A percentile compares a stretch with the other conserved stretches of the same genome.
Evolutionary conservation across 805 yeast species (phyloP).

Genomic region (Candida suzukii): DNA sequence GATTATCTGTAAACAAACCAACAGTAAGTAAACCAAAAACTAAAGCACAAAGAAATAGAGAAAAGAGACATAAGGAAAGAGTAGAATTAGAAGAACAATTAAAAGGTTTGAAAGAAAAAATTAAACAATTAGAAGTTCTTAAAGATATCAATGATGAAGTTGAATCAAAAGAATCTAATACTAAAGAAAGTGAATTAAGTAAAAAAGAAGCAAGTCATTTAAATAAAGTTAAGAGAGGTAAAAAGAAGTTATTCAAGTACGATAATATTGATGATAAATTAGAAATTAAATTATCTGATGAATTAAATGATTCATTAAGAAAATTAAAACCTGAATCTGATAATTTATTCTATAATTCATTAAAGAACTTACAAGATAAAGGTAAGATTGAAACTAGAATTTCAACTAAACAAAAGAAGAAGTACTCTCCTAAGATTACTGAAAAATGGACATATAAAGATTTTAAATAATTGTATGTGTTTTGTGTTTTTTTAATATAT

Average conservation of each 20-base stretch:
- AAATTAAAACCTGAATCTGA: conserved; percentile 81
- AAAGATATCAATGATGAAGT: conserved; percentile 40
- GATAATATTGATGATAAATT: conserved; percentile 35
- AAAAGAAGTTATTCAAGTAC: conserved; percentile 34
- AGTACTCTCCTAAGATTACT: conserved; percentile 66
- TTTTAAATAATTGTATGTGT: conserved; percentile 39
- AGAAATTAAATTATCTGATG: conserved; percentile 83
- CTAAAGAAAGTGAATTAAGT: conserved; percentile 3
- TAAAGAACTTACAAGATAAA: conserved; percentile 71
- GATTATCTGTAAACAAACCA: conserved; percentile 66
- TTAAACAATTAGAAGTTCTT: conserved; percentile 50
- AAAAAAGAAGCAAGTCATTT: conserved; percentile 11
- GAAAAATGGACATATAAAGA: conserved; percentile 95
- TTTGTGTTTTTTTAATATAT: background rate
- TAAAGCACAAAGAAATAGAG: conserved; percentile 65
- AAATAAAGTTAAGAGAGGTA: conserved; percentile 22
- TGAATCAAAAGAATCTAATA: conserved; percentile 22
- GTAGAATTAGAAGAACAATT: conserved; percentile 44
- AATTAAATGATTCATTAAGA: conserved; percentile 78
- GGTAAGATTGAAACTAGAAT: conserved; percentile 86
- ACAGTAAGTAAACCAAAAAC: conserved; percentile 68
- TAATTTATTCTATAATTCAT: conserved; percentile 71
- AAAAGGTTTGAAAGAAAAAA: conserved; percentile 51
- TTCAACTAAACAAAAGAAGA: conserved; percentile 57
- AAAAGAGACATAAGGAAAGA: conserved; percentile 55